These are phyloP conservation scores for Canavalia gladiata DNA, from an alignment of 306 rosid species.

Conservation along the genomic window DNA sequence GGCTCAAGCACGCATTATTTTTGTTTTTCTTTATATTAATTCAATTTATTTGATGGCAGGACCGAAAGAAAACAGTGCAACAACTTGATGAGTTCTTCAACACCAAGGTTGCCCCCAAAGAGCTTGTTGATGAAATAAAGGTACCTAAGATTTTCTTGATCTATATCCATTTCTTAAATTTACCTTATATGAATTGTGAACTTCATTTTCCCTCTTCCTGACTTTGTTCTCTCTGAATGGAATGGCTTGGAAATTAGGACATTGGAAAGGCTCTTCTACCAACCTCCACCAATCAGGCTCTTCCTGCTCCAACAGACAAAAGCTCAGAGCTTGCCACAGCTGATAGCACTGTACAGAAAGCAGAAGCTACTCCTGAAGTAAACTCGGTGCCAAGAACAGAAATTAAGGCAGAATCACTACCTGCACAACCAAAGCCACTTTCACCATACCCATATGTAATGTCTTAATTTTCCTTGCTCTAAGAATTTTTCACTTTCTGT, in stretches of 20 bases:
- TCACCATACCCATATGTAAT: conserved; percentile 88
- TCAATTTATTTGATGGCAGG: conserved; percentile 59
- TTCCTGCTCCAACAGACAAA: conserved; percentile 68
- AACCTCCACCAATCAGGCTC: conserved; percentile 63
- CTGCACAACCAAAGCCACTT: conserved; percentile 64
- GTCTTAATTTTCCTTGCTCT: conserved; percentile 44
- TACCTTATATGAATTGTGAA: conserved; percentile 4
- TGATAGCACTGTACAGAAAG: conserved; percentile 53
- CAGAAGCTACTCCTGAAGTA: conserved; percentile 67
- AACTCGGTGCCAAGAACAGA: conserved; percentile 74
- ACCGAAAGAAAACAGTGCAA: conserved; percentile 76
- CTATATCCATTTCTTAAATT: conserved; percentile 8
- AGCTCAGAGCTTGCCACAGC: conserved; percentile 61
- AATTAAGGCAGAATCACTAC: conserved; percentile 68
- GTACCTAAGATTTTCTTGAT: conserved; percentile 47
- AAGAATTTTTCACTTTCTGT: conserved; percentile 27
- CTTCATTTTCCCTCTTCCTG: neutral
- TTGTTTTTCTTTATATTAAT: neutral
- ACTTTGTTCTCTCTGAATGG: conserved; percentile 36
- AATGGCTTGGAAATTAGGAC: conserved; percentile 61
- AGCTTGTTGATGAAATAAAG: conserved; percentile 82
- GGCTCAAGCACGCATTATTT: neutral
- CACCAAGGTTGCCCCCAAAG: conserved; percentile 93
- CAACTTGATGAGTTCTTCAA: conserved; percentile 80
- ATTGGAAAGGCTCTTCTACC: conserved; percentile 93